Conservation (phyloP, 352 stramenopile species). For the Phytophthora pisi region DNA sequence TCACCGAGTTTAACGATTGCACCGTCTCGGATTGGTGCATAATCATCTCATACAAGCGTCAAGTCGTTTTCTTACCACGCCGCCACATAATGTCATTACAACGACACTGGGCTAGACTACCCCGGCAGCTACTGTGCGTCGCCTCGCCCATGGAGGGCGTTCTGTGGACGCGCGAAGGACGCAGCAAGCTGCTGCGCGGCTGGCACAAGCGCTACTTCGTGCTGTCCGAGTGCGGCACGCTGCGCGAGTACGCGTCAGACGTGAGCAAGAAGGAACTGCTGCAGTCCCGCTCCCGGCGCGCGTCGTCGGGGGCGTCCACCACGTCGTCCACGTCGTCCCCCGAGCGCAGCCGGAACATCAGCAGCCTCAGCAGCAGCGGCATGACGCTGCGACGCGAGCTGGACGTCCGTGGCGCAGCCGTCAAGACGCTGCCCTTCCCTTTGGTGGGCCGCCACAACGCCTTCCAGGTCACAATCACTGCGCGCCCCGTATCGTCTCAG, state of each 20-base stretch:
- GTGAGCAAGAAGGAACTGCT: conserved; percentile 19
- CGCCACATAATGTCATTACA: background rate
- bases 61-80: background rate
- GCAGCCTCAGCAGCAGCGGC: conserved; percentile 28
- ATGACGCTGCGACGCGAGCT: conserved; percentile 60
- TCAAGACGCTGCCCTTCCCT: conserved; percentile 60
- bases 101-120: background rate
- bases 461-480: conserved; percentile 54
- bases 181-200: conserved; percentile 60
- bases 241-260: conserved; percentile 59
- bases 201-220: conserved; percentile 82
- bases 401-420: conserved; percentile 34
- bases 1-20: background rate
- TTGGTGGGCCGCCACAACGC: conserved; percentile 50
- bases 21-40: background rate
- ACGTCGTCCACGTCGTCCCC: conserved; percentile 16
- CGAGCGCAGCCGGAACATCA: background rate
- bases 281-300: conserved; percentile 10
- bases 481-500: conserved; percentile 2
- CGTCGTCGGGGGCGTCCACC: conserved; percentile 21
- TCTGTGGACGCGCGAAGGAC: conserved; percentile 53
- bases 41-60: background rate
- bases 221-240: conserved; percentile 44
- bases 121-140: background rate
- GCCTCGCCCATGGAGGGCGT: conserved; percentile 56